Base-by-base conservation (phyloP, 176 grass and related monocot genomes). In the Alopecurus myosuroides region DNA sequence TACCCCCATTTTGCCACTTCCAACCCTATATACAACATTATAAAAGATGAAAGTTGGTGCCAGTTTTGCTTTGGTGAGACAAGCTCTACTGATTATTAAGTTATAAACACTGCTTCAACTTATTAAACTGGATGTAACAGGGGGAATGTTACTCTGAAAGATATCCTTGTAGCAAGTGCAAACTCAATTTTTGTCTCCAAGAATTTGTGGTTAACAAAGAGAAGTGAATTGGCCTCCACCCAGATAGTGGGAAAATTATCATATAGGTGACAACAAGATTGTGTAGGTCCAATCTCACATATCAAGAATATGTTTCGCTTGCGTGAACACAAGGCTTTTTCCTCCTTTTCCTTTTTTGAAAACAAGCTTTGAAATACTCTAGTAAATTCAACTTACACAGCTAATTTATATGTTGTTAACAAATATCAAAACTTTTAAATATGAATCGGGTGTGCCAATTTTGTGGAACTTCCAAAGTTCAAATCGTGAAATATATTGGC, bases 221-320 rank as follows among this genome's bases (percentile, higher is more conserved):
- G 66, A 13, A 9, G 11, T 3, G 14, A 7, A n/a, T 63, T 78
- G 41, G 9, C 14, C 26, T 63, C 26, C 76, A 75, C 20, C 42
- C 76, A 80, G 45, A 74, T 76, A 85, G 82, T 81, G 69, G 46
- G 18, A 50, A 67, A 61, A 15, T 49, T 74, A 56, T 71, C 12
- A 66, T 31, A 22, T 66, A 57, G 13, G 11, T 76, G 76, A 60
- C 25, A n/a, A 7, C 49, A 74, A 28, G 78, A 50, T 77, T 72
- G 22, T 0, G 1, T 50, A 70, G 31, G 44, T 31, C 20, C 0
- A 4, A 77, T 77, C 28, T 45, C 23, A 52, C 13, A 63, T 29
- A 75, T 45, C 2, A 85, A 85, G 45, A 30, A 55, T 25, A 56
- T 36, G 22, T 58, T 81, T 65, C 71, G 26, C 36, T 69, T 62